Conservation (phyloP, 768 basidiomycete species). For the Fomitopsis serialis region DNA sequence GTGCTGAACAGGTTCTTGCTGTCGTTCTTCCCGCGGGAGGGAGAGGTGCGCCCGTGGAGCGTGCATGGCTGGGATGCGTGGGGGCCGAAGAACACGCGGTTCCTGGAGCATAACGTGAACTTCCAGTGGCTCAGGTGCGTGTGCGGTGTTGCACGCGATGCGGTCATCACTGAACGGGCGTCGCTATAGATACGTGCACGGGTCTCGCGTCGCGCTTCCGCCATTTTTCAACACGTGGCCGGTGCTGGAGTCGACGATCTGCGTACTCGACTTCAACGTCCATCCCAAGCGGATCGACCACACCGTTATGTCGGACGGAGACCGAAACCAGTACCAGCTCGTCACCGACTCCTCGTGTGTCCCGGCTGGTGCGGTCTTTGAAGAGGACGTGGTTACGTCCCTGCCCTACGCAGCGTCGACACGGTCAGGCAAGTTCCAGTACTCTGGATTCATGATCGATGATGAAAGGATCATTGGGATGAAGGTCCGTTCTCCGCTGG, state of each 20-base stretch:
- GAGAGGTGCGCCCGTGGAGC: neutral
- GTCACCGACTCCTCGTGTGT: neutral
- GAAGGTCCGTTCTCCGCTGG: conserved; percentile 27
- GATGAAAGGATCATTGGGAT: conserved; percentile 36
- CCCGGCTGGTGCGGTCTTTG: conserved; percentile 7
- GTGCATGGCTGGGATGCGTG: conserved; percentile 32
- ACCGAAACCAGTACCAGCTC: neutral
- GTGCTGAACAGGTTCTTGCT: conserved; percentile 29
- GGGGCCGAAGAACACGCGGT: conserved; percentile 32
- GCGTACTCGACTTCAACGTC: conserved; percentile 28
- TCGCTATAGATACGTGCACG: conserved; percentile 37
- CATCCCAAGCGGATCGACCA: conserved; percentile 19
- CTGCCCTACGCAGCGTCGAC: conserved; percentile 17
- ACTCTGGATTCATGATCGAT: conserved; percentile 39
- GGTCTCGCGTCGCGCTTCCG: conserved; percentile 30
- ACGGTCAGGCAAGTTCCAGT: conserved; percentile 14
- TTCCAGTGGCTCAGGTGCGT: conserved; percentile 39
- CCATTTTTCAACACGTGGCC: conserved; percentile 6
- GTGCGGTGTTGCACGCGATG: neutral
- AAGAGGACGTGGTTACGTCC: conserved; percentile 9
- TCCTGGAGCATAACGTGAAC: conserved; percentile 20
- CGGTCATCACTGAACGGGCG: neutral
- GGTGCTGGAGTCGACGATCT: conserved; percentile 19
- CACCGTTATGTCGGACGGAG: conserved; percentile 3
- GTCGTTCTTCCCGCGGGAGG: conserved; percentile 2